Evolutionary conservation across 2,329 filamentous ascomycete species (phyloP).

Genomic region (Pyricularia pennisetigena): DNA sequence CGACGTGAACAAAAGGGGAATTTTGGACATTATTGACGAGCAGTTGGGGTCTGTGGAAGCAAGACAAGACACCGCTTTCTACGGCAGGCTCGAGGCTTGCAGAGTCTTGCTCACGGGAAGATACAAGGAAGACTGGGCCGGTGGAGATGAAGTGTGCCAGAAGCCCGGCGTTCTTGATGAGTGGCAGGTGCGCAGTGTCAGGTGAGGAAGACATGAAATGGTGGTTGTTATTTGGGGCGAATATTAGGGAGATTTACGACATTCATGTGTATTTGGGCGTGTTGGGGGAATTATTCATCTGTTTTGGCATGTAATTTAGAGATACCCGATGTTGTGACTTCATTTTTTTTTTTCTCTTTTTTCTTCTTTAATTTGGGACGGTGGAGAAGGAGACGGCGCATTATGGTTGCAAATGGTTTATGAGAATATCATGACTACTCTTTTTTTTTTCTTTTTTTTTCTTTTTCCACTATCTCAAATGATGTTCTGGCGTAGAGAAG

Average conservation of each 20-base stretch:
- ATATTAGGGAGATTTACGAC: background rate
- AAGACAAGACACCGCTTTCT: conserved; percentile 16
- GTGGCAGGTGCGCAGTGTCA: background rate
- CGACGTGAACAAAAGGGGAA: conserved; percentile 19
- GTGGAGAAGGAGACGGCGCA: background rate
- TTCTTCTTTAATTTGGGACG: too few species aligned
- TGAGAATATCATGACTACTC: background rate
- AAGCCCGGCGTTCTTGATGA: conserved; percentile 2
- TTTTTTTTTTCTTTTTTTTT: background rate
- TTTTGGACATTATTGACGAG: conserved; percentile 20
- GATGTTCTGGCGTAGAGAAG: background rate
- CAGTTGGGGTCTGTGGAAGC: conserved; percentile 9
- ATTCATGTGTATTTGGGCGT: background rate
- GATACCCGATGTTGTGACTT: background rate
- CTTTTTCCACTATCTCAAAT: background rate
- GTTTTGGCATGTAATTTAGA: background rate
- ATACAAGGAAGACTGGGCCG: conserved; percentile 5
- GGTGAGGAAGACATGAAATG: background rate
- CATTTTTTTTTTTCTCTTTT: background rate
- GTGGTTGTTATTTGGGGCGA: background rate
- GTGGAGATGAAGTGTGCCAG: conserved; percentile 1
- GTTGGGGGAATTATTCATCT: background rate
- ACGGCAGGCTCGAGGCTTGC: conserved; percentile 22
- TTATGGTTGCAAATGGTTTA: background rate
- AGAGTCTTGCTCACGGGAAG: conserved; percentile 17